Evolutionary conservation across 371 early-diverging fungal genomes (phyloP).

Genomic region (Mucor velutinosus): DNA sequence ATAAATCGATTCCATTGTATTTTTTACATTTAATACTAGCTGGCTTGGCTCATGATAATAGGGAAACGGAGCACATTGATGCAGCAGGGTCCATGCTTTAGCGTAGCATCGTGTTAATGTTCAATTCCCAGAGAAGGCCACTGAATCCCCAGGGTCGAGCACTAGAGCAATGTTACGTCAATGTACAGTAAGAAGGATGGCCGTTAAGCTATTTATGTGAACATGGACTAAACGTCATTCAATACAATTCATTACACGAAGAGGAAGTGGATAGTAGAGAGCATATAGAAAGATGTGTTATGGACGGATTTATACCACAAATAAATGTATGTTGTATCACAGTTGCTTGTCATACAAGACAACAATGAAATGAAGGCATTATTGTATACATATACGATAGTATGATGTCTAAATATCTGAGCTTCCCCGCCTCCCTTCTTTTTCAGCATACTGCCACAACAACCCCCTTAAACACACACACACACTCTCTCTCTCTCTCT

Average conservation of each 20-base stretch:
- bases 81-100: not conserved
- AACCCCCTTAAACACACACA: not conserved
- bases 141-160: not conserved
- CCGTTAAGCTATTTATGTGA: not conserved
- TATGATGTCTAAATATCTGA: not conserved
- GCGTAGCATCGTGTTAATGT: not conserved
- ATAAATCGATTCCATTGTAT: conserved; percentile 2
- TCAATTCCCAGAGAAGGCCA: not conserved
- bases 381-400: not conserved
- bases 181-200: not conserved
- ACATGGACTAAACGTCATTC: not conserved
- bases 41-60: not conserved
- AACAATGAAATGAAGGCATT: conserved; percentile 4
- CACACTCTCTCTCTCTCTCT: no score
- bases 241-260: not conserved
- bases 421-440: not conserved
- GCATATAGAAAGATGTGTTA: not conserved
- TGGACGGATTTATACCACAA: not conserved
- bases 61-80: not conserved
- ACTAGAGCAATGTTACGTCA: not conserved
- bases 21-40: not conserved
- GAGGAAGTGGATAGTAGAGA: not conserved
- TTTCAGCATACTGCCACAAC: not conserved
- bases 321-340: not conserved
- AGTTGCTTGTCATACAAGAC: not conserved